Evolutionary conservation across 495 filamentous ascomycete species (phyloP), one percentile per base, ranked within the genome.

Genomic region (Aspergillus campestris): DNA sequence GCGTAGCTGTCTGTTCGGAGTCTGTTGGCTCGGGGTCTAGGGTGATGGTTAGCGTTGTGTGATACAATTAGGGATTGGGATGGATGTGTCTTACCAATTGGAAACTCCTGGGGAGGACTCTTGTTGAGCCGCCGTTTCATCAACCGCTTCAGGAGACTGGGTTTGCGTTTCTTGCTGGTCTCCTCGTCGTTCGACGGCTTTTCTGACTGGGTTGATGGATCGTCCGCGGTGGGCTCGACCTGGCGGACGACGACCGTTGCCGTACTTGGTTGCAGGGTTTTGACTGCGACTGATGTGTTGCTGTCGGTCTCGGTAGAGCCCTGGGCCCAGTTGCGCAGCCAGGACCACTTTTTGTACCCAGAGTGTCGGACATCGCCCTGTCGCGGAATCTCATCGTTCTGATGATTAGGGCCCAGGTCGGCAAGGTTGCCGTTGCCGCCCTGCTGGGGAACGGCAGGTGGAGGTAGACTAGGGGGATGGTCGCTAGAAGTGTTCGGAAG

Each of bases 321-420:
- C 31, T 78, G 77, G 5, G 73, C 73, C 27, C 68, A 62, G 3
- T 79, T 74, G 40, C 72, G 81, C 56, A 86, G 83, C 83, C 82
- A 88, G 2, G 74, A 76, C 51, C 77, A 72, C 33, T 78, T 83
- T 60, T 82, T 83, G 35, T 47, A 44, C 33, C 74, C 60, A 1
- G 64, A 52, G 14, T 45, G 31, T 29, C 49, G 47, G 8, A 47
- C 36, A 13, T 49, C 57, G 8, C 52, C 59, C 13, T 48, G 48
- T 35, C 53, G 61, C 1, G 62, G 64, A 11, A 61, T 60, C 8
- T 48, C 39, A 2, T 59, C 59, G 10, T 50, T 32, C 48, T 71
- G 62, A 6, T 57, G 51, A 40, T 67, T 69, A 5, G 59, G 58
- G 31, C 58, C 60, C 30, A 67, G 45, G 3, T 55, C 56, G 14